These are phyloP conservation scores for Colletotrichum tanaceti DNA, from an alignment of 2,329 filamentous ascomycete genomes.

Conservation along the genomic window DNA sequence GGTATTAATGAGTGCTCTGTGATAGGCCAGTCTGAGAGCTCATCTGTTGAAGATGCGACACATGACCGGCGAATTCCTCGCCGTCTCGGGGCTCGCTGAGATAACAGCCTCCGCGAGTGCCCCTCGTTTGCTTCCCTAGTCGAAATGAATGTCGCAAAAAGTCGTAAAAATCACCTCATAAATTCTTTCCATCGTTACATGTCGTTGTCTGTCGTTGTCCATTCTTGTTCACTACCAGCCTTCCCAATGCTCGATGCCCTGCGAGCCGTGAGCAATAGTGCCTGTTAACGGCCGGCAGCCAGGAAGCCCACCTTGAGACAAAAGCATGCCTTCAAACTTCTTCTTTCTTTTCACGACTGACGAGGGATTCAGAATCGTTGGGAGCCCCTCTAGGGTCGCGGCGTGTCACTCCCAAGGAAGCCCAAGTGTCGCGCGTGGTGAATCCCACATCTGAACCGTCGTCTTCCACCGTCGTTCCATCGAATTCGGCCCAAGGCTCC, in stretches of 20 bases:
- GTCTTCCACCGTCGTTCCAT: slow-evolving; percentile 9
- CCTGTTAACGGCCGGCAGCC: background rate
- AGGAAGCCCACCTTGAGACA: background rate
- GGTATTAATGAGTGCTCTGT: slow-evolving; percentile 25
- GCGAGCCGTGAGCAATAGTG: background rate
- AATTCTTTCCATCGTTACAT: background rate
- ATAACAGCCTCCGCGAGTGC: background rate
- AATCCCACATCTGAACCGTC: slow-evolving; percentile 10
- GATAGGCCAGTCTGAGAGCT: slow-evolving; percentile 1
- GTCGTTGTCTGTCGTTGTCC: slow-evolving; percentile 1
- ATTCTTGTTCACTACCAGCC: background rate
- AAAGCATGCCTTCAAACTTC: background rate
- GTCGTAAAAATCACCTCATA: slow-evolving; percentile 6
- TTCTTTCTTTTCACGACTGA: slow-evolving; percentile 7
- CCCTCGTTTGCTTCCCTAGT: background rate
- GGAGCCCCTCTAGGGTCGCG: slow-evolving; percentile 14
- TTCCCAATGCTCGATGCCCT: background rate
- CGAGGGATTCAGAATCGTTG: background rate
- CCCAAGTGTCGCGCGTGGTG: slow-evolving; percentile 21
- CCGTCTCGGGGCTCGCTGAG: background rate
- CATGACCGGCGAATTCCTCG: slow-evolving; percentile 1
- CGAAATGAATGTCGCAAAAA: slow-evolving; percentile 10
- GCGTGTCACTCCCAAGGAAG: slow-evolving; percentile 8
- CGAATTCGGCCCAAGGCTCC: slow-evolving; percentile 15
- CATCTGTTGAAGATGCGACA: slow-evolving; percentile 28